Conservation (phyloP, 345 rosid species). For the Aegle marmelos region DNA sequence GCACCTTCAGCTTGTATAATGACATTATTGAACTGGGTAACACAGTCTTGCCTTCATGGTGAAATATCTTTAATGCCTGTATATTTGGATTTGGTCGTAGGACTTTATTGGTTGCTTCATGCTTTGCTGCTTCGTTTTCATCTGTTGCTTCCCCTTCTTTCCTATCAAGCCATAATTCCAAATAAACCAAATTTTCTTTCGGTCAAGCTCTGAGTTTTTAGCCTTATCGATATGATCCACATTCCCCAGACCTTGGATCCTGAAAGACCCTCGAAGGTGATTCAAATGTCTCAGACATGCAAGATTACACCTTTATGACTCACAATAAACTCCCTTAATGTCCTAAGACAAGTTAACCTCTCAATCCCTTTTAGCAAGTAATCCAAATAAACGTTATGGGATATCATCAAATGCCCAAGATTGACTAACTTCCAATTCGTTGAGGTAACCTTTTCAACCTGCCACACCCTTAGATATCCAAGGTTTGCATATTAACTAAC, state of each 20-base stretch:
- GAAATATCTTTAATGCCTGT: not conserved
- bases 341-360: slow-evolving; percentile 1
- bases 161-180: slow-evolving; percentile 10
- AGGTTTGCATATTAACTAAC: slow-evolving; percentile 8
- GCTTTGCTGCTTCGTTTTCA: too few species aligned
- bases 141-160: not conserved
- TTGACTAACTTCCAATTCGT: slow-evolving; percentile 2
- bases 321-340: not conserved
- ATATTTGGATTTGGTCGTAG: not conserved
- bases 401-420: not conserved
- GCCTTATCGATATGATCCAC: not conserved
- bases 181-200: not conserved
- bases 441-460: not conserved
- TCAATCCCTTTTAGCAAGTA: slow-evolving; percentile 14
- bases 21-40: not conserved
- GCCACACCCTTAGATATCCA: not conserved
- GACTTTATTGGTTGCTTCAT: not conserved
- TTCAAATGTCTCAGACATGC: not conserved
- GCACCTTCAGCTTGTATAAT: not conserved
- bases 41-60: not conserved
- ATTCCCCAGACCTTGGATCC: not conserved
- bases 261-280: not conserved
- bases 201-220: not conserved
- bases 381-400: too few species aligned
- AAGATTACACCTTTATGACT: not conserved